Evolutionary conservation across 2,329 filamentous ascomycete genomes (phyloP).

Genomic region (Colletotrichum magnum): DNA sequence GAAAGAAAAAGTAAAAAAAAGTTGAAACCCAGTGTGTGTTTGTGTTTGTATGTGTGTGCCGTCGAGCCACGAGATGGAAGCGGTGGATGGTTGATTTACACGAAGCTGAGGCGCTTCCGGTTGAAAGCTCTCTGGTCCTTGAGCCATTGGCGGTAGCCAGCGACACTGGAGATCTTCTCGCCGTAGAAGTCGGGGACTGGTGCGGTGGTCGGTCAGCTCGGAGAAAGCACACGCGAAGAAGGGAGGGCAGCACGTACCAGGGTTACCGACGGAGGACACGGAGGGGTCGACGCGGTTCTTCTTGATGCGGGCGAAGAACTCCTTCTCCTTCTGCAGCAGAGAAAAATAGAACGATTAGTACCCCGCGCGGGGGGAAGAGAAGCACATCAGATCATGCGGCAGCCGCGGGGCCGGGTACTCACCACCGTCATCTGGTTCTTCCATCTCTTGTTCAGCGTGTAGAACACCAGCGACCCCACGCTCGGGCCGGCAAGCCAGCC

Average conservation of each 20-base stretch:
- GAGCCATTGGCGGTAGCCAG: constrained; percentile 93
- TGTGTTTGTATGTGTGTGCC: background rate
- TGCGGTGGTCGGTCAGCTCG: background rate
- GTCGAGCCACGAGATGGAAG: background rate
- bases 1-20: constrained; percentile 8
- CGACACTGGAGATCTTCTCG: constrained; percentile 95
- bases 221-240: accelerated
- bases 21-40: constrained; percentile 11
- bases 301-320: constrained; percentile 94
- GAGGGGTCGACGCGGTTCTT: constrained; percentile 93
- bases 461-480: constrained; percentile 85
- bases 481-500: constrained; percentile 92
- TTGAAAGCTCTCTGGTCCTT: constrained; percentile 98
- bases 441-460: constrained; percentile 78
- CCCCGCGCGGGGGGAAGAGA: too few species aligned
- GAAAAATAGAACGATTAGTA: too few species aligned
- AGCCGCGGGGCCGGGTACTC: constrained; percentile 49
- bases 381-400: background rate
- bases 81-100: constrained; percentile 55
- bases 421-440: constrained; percentile 80
- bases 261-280: constrained; percentile 90
- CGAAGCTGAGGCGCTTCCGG: constrained; percentile 82
- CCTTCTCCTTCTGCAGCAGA: constrained; percentile 82
- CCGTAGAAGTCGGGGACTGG: constrained; percentile 95
- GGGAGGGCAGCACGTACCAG: constrained; percentile 61